A percentile compares a stretch with the other conserved stretches of the same genome.
phyloP scores from a whole-genome alignment of 2,329 filamentous ascomycete species.

The Pseudodiploospora longispora region DNA sequence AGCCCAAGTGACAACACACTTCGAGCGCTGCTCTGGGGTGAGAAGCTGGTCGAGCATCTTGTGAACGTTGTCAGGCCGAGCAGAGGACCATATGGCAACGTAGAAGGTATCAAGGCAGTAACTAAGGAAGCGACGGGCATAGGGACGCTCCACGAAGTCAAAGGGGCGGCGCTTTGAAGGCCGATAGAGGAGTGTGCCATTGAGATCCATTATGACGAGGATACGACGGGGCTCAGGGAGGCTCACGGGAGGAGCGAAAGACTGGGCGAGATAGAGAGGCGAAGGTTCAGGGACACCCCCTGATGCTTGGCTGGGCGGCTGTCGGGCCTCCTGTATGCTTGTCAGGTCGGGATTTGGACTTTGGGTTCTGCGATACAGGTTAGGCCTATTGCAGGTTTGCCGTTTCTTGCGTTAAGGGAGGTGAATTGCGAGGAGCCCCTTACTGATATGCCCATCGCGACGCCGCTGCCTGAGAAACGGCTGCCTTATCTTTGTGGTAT shows the following conservation, averaged over 20 bases:
- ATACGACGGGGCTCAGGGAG: constrained; percentile 49
- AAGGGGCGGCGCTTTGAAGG: constrained; percentile 40
- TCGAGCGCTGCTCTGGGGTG: constrained; percentile 37
- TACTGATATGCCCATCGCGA: no score
- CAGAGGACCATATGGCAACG: constrained; percentile 89
- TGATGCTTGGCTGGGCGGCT: constrained; percentile 31
- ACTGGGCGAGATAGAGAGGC: constrained; percentile 49
- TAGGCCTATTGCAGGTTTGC: no score
- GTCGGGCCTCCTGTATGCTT: constrained; percentile 4
- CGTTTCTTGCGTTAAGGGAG: no score
- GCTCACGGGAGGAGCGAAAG: constrained; percentile 34
- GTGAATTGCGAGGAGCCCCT: no score
- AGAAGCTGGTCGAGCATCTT: constrained; percentile 61
- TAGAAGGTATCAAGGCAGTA: constrained; percentile 68
- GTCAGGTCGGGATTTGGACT: background rate
- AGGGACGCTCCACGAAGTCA: constrained; percentile 57
- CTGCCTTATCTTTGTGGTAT: no score
- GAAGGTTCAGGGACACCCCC: constrained; percentile 56
- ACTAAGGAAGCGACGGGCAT: constrained; percentile 59
- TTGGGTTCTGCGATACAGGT: no score
- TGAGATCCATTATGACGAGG: constrained; percentile 83
- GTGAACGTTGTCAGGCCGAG: constrained; percentile 62
- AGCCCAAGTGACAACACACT: constrained; percentile 66
- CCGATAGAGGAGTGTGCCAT: constrained; percentile 79
- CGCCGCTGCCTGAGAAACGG: no score